phyloP scores from a whole-genome alignment of 768 basidiomycete species.

The Panaeolus papilionaceus region DNA sequence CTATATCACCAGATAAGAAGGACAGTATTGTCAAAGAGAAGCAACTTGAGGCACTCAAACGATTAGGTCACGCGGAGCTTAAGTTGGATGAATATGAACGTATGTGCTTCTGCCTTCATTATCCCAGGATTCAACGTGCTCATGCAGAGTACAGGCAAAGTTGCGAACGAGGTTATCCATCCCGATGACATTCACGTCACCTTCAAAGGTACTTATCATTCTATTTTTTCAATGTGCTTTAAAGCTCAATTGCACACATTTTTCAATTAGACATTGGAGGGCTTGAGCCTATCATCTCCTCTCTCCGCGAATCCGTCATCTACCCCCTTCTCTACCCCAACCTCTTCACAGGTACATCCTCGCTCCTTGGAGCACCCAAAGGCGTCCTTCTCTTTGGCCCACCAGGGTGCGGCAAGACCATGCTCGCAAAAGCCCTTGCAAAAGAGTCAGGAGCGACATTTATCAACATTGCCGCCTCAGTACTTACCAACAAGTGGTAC shows the following conservation, averaged over 20 bases:
- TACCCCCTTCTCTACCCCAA: conserved; percentile 92
- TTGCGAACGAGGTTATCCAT: conserved; percentile 92
- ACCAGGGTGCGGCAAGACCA: conserved; percentile 98
- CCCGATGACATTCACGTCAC: conserved; percentile 84
- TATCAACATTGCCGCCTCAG: conserved; percentile 64
- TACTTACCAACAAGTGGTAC: conserved; percentile 56
- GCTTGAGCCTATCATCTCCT: conserved; percentile 87
- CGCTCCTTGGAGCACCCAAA: conserved; percentile 90
- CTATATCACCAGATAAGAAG: conserved; percentile 55
- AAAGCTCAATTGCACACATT: conserved; percentile 24
- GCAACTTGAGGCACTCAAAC: conserved; percentile 72
- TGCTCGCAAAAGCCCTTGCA: conserved; percentile 98
- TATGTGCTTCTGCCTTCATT: conserved; percentile 42
- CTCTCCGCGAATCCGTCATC: conserved; percentile 94
- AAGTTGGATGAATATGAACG: conserved; percentile 93
- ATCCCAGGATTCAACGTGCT: conserved; percentile 9
- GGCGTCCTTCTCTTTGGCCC: conserved; percentile 96
- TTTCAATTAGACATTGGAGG: conserved; percentile 82
- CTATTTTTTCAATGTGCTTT: not conserved
- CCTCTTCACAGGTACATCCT: conserved; percentile 82
- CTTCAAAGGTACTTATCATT: conserved; percentile 66
- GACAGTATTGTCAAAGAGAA: conserved; percentile 72
- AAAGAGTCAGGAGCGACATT: conserved; percentile 98
- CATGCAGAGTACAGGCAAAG: conserved; percentile 59
- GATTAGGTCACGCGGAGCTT: conserved; percentile 72